Evolutionary conservation across 2,329 filamentous ascomycete species (phyloP).

Genomic region (Byssothecium circinans): DNA sequence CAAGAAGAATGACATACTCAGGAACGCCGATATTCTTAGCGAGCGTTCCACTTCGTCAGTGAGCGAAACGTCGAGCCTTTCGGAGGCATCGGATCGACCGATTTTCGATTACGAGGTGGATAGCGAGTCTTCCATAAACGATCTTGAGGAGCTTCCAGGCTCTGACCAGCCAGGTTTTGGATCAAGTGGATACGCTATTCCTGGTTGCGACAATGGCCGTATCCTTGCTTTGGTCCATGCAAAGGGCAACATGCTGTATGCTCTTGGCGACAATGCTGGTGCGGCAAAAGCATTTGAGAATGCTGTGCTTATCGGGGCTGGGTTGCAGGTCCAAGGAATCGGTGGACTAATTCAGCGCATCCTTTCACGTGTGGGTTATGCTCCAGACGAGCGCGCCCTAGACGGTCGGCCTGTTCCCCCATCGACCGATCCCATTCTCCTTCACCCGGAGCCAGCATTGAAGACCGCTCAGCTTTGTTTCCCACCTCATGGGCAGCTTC

Average conservation of each 20-base stretch:
- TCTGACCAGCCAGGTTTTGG: constrained; percentile 62
- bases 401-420: constrained; percentile 30
- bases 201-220: constrained; percentile 85
- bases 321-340: constrained; percentile 69
- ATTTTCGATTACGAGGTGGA: constrained; percentile 57
- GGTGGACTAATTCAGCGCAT: constrained; percentile 78
- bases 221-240: constrained; percentile 93
- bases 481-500: constrained; percentile 71
- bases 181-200: constrained; percentile 80
- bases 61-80: constrained; percentile 57
- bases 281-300: constrained; percentile 93
- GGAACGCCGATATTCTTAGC: constrained; percentile 57
- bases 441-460: constrained; percentile 81
- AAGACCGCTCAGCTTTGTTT: constrained; percentile 85
- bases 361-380: constrained; percentile 64
- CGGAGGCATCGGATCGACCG: constrained; percentile 59
- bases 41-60: constrained; percentile 63
- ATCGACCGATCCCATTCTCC: constrained; percentile 66
- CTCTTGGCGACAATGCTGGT: constrained; percentile 75
- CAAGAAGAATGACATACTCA: constrained; percentile 51
- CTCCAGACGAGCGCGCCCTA: constrained; percentile 38
- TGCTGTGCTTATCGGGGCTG: constrained; percentile 85
- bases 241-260: constrained; percentile 98
- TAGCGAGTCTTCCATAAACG: constrained; percentile 42
- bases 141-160: constrained; percentile 45